These are phyloP conservation scores for Sordariomycetes sp. DNA, from an alignment of 2,329 filamentous ascomycete species.

Conservation along the genomic window DNA sequence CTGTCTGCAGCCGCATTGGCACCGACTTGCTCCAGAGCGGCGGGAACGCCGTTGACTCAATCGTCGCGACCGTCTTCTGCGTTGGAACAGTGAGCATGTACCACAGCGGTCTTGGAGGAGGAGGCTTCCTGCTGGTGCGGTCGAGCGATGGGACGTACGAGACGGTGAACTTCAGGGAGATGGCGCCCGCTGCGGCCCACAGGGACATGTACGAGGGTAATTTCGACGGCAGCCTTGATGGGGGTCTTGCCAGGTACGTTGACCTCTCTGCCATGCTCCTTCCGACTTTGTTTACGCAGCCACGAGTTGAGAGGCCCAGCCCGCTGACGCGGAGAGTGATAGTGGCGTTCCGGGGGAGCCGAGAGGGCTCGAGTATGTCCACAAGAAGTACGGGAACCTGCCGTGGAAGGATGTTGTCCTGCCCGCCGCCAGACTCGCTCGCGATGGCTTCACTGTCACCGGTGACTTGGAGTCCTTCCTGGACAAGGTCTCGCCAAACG, in stretches of 20 bases:
- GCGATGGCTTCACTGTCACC: conserved; percentile 61
- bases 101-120: conserved; percentile 63
- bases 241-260: conserved; percentile 62
- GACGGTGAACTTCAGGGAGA: conserved; percentile 77
- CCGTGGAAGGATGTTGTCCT: conserved; percentile 57
- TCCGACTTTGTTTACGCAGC: too few species aligned
- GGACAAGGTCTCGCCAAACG: conserved; percentile 30
- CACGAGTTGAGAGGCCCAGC: too few species aligned
- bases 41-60: conserved; percentile 57
- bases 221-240: conserved; percentile 49
- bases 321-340: conserved; percentile 18
- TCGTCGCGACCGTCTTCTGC: conserved; percentile 54
- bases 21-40: conserved; percentile 44
- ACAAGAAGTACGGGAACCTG: conserved; percentile 53
- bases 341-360: conserved; percentile 55
- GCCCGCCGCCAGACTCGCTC: conserved; percentile 62
- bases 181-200: conserved; percentile 66
- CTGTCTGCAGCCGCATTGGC: conserved; percentile 49
- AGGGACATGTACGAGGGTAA: conserved; percentile 75
- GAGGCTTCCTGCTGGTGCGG: conserved; percentile 69
- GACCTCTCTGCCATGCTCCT: conserved; percentile 14
- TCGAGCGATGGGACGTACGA: conserved; percentile 58
- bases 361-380: conserved; percentile 63
- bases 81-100: conserved; percentile 56
- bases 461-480: conserved; percentile 65